Conservation (phyloP, 768 basidiomycete species). For the Megacollybia marginata region DNA sequence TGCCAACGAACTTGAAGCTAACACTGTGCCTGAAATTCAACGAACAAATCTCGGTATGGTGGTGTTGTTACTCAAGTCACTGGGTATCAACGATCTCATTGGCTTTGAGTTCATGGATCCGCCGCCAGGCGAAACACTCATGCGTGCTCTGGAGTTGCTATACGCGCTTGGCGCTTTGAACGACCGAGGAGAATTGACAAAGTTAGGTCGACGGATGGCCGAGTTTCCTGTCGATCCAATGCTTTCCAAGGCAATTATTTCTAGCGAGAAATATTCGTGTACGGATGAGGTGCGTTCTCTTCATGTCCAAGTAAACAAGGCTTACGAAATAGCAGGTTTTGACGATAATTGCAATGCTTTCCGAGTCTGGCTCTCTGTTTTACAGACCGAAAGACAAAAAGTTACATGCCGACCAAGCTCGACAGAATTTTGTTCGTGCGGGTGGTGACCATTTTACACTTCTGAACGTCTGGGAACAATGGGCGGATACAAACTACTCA, state of each 20-base stretch:
- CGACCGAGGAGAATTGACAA: slow-evolving; percentile 94
- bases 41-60: slow-evolving; percentile 97
- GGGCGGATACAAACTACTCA: slow-evolving; percentile 96
- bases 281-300: slow-evolving; percentile 77
- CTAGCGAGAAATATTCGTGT: slow-evolving; percentile 88
- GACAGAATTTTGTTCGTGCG: slow-evolving; percentile 91
- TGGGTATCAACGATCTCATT: slow-evolving; percentile 97
- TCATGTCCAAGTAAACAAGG: neutral
- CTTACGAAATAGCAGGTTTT: slow-evolving; percentile 51
- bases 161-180: slow-evolving; percentile 96
- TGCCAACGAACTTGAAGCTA: slow-evolving; percentile 90
- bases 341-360: slow-evolving; percentile 96
- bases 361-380: slow-evolving; percentile 90
- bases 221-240: slow-evolving; percentile 99
- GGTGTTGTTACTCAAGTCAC: slow-evolving; percentile 88
- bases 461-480: slow-evolving; percentile 97
- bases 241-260: slow-evolving; percentile 93
- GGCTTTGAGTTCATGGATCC: slow-evolving; percentile 99
- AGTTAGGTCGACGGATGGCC: slow-evolving; percentile 94
- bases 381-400: slow-evolving; percentile 99
- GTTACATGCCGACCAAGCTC: slow-evolving; percentile 93
- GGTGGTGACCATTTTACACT: slow-evolving; percentile 98
- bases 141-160: slow-evolving; percentile 86
- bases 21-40: slow-evolving; percentile 97
- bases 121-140: slow-evolving; percentile 95